Evolutionary conservation across 2,329 filamentous ascomycete species (phyloP), one percentile per base, ranked within the genome.

Genomic region (Ceratocystis huliohia): DNA sequence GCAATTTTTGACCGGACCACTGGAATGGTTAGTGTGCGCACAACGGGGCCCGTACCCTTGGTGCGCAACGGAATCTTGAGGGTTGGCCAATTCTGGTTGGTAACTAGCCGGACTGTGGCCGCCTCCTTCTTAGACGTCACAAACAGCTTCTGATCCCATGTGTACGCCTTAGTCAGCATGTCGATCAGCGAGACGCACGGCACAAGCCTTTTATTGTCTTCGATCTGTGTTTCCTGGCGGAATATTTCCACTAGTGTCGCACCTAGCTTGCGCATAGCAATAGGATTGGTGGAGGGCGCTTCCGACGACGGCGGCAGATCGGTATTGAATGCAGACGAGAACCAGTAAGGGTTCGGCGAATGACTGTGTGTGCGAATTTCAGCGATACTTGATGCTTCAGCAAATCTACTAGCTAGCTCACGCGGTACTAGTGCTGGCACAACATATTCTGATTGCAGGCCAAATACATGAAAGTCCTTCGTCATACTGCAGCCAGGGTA

Each of bases 391-490:
- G 44, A 28, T 6, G 62, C 61, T 15, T 45, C 46, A 22, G 15
- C 30, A 20, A 69, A 64, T n/a, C 44, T 33, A 3, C 25, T 2
- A 20, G 50, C 10, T 22, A 68, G 45, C 44, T 69, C 66, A 10
- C 20, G 17, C 48, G 68, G 68, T 20, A 70, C 46, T 30, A 65
- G 62, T 4, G 64, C 61, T 46, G 69, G 69, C 30, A 66, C 61
- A 45, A 62, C 65, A n/a, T 67, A 69, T 53, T 20, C 41, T 25
- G 22, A 20, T 28, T 53, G 66, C 41, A n/a, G 56, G 15, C 28
- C 15, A 3, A 30, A n/a, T 20, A 22, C n/a, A 41, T 53, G 37
- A 22, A 50, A 66, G 22, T 10, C 5, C 22, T 44, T 45, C 8
- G 46, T 45, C 46, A 67, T 59, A 56, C 28, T 25, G 63, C 46